Evolutionary conservation across 176 grass and related monocot genomes (phyloP).

Genomic region (Zizania latifolia): DNA sequence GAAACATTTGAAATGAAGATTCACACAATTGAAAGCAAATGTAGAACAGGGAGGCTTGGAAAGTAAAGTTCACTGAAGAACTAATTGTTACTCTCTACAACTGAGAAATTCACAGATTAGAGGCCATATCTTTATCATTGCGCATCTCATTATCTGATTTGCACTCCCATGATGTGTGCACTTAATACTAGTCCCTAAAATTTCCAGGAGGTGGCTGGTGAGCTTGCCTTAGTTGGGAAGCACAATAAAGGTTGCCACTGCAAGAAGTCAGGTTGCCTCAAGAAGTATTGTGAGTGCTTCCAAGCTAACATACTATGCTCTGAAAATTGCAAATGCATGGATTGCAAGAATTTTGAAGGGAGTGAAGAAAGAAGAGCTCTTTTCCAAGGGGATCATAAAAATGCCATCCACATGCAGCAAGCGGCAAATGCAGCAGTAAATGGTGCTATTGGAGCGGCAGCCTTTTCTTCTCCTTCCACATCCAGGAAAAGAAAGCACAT

Average conservation of each 20-base stretch:
- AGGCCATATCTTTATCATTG: background rate
- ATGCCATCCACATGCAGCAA: constrained; percentile 70
- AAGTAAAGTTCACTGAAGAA: background rate
- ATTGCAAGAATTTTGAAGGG: constrained; percentile 95
- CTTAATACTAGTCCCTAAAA: constrained; percentile 34
- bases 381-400: constrained; percentile 60
- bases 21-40: background rate
- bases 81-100: background rate
- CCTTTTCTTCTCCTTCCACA: constrained; percentile 64
- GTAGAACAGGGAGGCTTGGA: background rate
- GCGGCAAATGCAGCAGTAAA: constrained; percentile 73
- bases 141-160: constrained; percentile 15
- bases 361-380: constrained; percentile 78
- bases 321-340: constrained; percentile 97
- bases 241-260: constrained; percentile 99
- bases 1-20: background rate
- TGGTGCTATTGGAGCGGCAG: constrained; percentile 66
- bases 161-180: background rate
- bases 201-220: constrained; percentile 55
- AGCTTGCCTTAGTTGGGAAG: constrained; percentile 70
- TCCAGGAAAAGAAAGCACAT: constrained; percentile 71
- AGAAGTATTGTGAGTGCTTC: constrained; percentile 98
- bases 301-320: constrained; percentile 98
- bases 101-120: background rate
- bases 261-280: constrained; percentile 97